phyloP scores from a whole-genome alignment of 2,329 filamentous ascomycete genomes.

The Penicillium paneum region DNA sequence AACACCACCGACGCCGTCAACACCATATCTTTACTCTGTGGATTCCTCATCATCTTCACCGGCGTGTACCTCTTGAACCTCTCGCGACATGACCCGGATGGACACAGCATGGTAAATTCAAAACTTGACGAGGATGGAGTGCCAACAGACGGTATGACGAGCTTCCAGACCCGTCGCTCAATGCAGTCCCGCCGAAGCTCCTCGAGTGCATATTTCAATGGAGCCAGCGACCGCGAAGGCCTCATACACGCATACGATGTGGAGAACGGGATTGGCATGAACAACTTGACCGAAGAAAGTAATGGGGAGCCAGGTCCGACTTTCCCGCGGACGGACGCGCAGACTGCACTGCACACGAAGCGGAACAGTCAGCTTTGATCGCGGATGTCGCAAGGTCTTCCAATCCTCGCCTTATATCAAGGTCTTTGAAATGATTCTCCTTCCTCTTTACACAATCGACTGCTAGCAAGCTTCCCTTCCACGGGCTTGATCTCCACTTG shows the following conservation, averaged over 20 bases:
- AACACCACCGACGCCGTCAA: constrained; percentile 91
- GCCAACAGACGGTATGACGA: constrained; percentile 86
- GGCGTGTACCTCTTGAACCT: constrained; percentile 95
- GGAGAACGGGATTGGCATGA: constrained; percentile 73
- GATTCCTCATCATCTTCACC: constrained; percentile 91
- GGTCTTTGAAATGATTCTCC: constrained; percentile 25
- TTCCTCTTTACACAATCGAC: constrained; percentile 5
- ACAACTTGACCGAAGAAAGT: constrained; percentile 74
- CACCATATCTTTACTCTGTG: constrained; percentile 85
- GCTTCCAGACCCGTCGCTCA: constrained; percentile 82
- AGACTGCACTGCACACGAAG: constrained; percentile 27
- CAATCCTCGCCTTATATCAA: constrained; percentile 23
- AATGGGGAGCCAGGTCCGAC: constrained; percentile 52
- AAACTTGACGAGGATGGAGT: constrained; percentile 62
- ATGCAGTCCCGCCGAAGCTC: constrained; percentile 83
- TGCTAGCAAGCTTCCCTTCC: constrained; percentile 1
- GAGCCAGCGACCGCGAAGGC: constrained; percentile 67
- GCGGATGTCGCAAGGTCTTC: constrained; percentile 3
- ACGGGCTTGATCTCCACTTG: constrained; percentile 14
- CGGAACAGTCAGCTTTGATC: constrained; percentile 32
- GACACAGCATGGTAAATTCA: constrained; percentile 62
- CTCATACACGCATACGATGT: constrained; percentile 88
- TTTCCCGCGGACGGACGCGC: constrained; percentile 28
- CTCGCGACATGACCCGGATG: constrained; percentile 86
- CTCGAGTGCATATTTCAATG: constrained; percentile 56